Evolutionary conservation across 305 asterid species (phyloP), one percentile per base, ranked within the genome.

Genomic region (Fraxinus greggii): DNA sequence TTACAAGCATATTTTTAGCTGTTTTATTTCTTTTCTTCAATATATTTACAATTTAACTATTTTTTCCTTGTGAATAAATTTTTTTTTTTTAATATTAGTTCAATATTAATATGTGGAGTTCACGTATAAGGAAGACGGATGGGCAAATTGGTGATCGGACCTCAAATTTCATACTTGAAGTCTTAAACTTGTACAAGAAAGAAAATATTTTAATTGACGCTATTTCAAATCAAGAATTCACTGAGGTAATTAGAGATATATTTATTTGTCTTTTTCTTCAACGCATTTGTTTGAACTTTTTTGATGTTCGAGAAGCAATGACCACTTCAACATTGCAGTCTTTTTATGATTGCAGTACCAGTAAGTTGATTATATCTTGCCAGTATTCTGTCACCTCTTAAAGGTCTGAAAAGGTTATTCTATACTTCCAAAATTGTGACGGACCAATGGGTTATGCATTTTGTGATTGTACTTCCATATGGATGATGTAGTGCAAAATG

Each of bases 151-250:
- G 95, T 56, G 90, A 89, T 51, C 90, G 83, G 91, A 86, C 92
- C n/a, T 80, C 91, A 42, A 92, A 93, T 91, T 78, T 89, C 81
- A 87, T 92, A 92, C 93, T 96, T 81, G 98, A 96, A 89, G 93
- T 94, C 77, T 80, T 91, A 74, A 96, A 94, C 87, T 87, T 94
- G 77, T 87, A 91, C 91, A 94, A 90, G 89, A 96, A 88, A 87
- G 99, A 94, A 89, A 83, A 88, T 5, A 83, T 91, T 74, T 86
- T 95, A 42, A 79, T 96, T 78, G 98, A 93, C 86, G 81, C 90
- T 80, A 86, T 96, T 84, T 96, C 99, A 81, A 89, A 94, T 88
- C 92, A 91, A 80, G 98, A 90, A 70, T 92, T 93, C 78, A 87
- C 97, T 40, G 97, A 92, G 99, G 99, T 96, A 90, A 86, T 78